A percentile compares a stretch with the other conserved stretches of the same genome.
Evolutionary conservation across 768 basidiomycete species (phyloP).

Genomic region (Macrolepiota fuliginosa): DNA sequence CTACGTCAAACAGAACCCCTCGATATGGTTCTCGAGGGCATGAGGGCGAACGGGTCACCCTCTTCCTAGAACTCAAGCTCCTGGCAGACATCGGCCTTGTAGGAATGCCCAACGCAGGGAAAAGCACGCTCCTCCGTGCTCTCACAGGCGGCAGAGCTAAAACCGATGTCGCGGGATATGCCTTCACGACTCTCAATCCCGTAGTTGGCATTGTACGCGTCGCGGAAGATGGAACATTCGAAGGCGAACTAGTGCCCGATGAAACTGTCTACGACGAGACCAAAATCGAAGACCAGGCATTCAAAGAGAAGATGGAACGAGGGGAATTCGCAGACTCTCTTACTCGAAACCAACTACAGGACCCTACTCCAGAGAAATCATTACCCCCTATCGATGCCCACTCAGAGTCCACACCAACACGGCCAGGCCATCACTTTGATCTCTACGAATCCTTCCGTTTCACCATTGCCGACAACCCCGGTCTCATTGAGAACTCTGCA

Average conservation of each 20-base stretch:
- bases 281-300: slow-evolving; percentile 45
- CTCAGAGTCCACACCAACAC: slow-evolving; percentile 8
- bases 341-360: slow-evolving; percentile 45
- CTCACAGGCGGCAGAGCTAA: slow-evolving; percentile 83
- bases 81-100: slow-evolving; percentile 95
- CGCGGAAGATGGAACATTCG: slow-evolving; percentile 73
- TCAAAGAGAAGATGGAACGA: slow-evolving; percentile 43
- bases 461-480: slow-evolving; percentile 97
- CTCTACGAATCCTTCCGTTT: slow-evolving; percentile 79
- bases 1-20: slow-evolving; percentile 69
- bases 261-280: slow-evolving; percentile 65
- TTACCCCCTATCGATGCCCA: slow-evolving; percentile 8
- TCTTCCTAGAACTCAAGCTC: slow-evolving; percentile 91
- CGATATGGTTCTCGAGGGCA: slow-evolving; percentile 83
- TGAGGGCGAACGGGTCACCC: slow-evolving; percentile 71
- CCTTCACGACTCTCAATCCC: slow-evolving; percentile 95
- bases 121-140: slow-evolving; percentile 88
- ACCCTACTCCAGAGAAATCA: slow-evolving; percentile 19
- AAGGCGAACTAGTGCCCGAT: slow-evolving; percentile 51
- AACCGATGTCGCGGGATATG: slow-evolving; percentile 85
- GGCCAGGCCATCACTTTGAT: slow-evolving; percentile 50
- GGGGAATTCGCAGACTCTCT: slow-evolving; percentile 49
- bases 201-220: slow-evolving; percentile 89
- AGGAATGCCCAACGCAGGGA: slow-evolving; percentile 93
- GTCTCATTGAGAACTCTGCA: slow-evolving; percentile 73